Conservation (phyloP, 2,329 filamentous ascomycete species). For the Pyrenophora seminiperda region DNA sequence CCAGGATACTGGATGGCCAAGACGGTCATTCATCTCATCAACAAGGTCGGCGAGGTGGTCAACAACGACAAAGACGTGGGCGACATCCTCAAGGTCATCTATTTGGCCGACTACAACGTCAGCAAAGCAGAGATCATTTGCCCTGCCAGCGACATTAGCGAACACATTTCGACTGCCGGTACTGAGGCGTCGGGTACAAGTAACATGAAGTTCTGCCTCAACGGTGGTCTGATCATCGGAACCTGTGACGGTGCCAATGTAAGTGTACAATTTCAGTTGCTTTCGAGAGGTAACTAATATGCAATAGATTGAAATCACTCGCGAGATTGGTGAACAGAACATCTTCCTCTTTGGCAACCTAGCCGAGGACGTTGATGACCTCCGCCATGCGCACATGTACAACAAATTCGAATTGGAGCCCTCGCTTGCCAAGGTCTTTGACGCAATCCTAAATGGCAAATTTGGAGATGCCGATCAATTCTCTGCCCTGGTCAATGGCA, state of each 20-base stretch:
- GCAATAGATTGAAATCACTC: slow-evolving; percentile 86
- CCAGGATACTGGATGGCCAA: slow-evolving; percentile 99
- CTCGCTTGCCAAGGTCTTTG: slow-evolving; percentile 79
- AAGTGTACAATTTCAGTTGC: slow-evolving; percentile 50
- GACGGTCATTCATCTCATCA: slow-evolving; percentile 96
- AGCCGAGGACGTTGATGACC: slow-evolving; percentile 93
- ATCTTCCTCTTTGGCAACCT: slow-evolving; percentile 98
- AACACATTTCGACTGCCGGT: slow-evolving; percentile 97
- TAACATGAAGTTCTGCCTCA: slow-evolving; percentile 99
- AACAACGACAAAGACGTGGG: slow-evolving; percentile 93
- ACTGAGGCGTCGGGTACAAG: slow-evolving; percentile 88
- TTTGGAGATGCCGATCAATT: slow-evolving; percentile 85
- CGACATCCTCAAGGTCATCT: slow-evolving; percentile 94
- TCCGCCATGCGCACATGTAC: slow-evolving; percentile 89
- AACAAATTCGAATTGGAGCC: slow-evolving; percentile 77
- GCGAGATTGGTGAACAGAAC: slow-evolving; percentile 94
- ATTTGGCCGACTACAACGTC: slow-evolving; percentile 98
- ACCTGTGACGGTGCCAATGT: slow-evolving; percentile 98
- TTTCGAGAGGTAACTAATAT: slow-evolving; percentile 2
- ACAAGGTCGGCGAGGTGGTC: slow-evolving; percentile 85
- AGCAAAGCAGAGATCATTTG: slow-evolving; percentile 98
- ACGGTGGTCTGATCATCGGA: slow-evolving; percentile 95
- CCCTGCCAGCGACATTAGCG: slow-evolving; percentile 93
- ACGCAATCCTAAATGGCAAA: slow-evolving; percentile 75
- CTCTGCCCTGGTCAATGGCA: slow-evolving; percentile 78